These are phyloP conservation scores for Vicia sativa DNA, from an alignment of 306 rosid species.

Conservation along the genomic window DNA sequence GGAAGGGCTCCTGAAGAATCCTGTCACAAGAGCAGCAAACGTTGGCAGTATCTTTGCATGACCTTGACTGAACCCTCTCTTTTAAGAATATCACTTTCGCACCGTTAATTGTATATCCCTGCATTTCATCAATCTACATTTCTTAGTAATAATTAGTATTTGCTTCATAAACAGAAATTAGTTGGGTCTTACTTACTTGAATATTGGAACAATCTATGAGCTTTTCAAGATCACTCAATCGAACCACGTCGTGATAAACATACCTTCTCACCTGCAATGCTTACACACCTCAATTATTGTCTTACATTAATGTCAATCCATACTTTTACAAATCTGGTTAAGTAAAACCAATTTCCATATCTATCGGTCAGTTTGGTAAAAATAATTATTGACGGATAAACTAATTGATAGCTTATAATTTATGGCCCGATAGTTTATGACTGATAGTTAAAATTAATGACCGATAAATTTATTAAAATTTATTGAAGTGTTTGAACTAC, in stretches of 20 bases:
- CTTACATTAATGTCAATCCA: constrained; percentile 1
- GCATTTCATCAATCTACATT: constrained; percentile 21
- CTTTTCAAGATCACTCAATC: constrained; percentile 82
- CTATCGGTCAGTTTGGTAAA: too few species aligned
- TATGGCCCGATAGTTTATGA: too few species aligned
- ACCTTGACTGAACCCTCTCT: constrained; percentile 81
- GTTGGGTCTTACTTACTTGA: constrained; percentile 54
- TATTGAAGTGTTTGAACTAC: too few species aligned
- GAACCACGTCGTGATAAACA: constrained; percentile 89
- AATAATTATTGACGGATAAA: too few species aligned
- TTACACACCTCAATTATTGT: constrained; percentile 17
- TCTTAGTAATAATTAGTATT: too few species aligned
- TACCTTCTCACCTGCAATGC: constrained; percentile 79
- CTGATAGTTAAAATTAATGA: too few species aligned
- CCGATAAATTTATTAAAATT: too few species aligned
- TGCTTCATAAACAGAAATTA: too few species aligned
- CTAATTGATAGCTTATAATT: too few species aligned
- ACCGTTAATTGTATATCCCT: constrained; percentile 88
- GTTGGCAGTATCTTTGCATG: constrained; percentile 73
- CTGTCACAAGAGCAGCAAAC: constrained; percentile 80
- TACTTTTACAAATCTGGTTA: background rate
- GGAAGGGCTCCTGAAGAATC: constrained; percentile 89
- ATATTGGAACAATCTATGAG: constrained; percentile 81
- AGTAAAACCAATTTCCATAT: too few species aligned
- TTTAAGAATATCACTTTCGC: constrained; percentile 92